phyloP scores from a whole-genome alignment of 305 asterid genomes.

The Fraxinus floribunda region DNA sequence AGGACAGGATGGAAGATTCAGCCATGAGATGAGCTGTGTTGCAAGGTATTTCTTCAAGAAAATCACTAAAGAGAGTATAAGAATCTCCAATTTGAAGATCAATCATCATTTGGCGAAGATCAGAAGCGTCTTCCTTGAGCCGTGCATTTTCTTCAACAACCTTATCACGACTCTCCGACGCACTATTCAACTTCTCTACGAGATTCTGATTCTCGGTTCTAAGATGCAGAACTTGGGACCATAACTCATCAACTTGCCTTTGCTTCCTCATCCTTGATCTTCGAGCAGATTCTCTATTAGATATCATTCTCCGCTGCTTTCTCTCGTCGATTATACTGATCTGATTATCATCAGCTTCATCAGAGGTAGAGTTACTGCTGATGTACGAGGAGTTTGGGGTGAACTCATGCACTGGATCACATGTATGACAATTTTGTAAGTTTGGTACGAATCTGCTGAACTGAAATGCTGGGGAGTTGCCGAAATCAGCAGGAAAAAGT shows the following conservation, averaged over 20 bases:
- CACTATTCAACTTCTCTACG: conserved; percentile 39
- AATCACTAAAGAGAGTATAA: conserved; percentile 28
- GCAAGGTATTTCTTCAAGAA: conserved; percentile 38
- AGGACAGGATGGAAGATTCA: conserved; percentile 31
- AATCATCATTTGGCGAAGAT: conserved; percentile 44
- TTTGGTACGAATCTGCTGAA: conserved; percentile 27
- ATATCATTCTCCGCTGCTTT: conserved; percentile 65
- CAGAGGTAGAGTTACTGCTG: conserved; percentile 65
- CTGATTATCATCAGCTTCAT: conserved; percentile 60
- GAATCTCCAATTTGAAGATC: conserved; percentile 39
- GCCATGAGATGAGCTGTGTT: conserved; percentile 32
- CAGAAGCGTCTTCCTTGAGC: conserved; percentile 53
- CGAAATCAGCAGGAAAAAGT: conserved; percentile 29
- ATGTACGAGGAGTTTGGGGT: conserved; percentile 32
- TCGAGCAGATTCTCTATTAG: conserved; percentile 80
- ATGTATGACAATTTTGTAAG: conserved; percentile 7
- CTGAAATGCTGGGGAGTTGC: conserved; percentile 23
- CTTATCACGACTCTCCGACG: conserved; percentile 40
- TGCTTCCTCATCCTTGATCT: conserved; percentile 82
- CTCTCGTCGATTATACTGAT: conserved; percentile 43
- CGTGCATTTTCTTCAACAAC: conserved; percentile 44
- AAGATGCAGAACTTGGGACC: conserved; percentile 55
- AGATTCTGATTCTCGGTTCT: conserved; percentile 43
- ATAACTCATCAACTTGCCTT: conserved; percentile 68
- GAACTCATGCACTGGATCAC: conserved; percentile 24